Conservation (phyloP, 768 basidiomycete genomes). For the Strobilomyces echinocephalus region DNA sequence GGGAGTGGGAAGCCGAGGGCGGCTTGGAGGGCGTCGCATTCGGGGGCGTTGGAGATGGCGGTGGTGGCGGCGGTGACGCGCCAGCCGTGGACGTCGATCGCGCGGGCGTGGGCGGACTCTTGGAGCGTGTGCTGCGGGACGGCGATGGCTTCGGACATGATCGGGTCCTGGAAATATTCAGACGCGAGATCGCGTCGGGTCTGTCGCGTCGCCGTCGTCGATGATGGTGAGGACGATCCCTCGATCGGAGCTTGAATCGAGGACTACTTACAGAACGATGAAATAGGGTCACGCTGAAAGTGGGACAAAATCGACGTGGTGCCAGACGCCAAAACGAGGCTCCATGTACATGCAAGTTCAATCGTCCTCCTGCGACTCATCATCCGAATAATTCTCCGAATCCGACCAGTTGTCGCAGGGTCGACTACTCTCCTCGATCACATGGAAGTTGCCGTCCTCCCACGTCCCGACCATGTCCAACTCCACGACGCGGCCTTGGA, state of each 20-base stretch:
- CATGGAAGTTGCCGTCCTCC: neutral
- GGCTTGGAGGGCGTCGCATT: slow-evolving; percentile 66
- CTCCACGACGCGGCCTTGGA: neutral
- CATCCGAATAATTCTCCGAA: no score
- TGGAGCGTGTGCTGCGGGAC: slow-evolving; percentile 60
- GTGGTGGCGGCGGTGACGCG: slow-evolving; percentile 63
- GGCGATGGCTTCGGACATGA: slow-evolving; percentile 40
- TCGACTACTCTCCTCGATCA: no score
- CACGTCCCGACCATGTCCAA: neutral
- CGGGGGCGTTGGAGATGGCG: slow-evolving; percentile 73
- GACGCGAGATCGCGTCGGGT: neutral
- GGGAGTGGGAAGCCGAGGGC: slow-evolving; percentile 75
- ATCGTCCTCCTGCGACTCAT: no score
- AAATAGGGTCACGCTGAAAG: no score
- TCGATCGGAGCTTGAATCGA: slow-evolving; percentile 1
- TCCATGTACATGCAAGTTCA: no score
- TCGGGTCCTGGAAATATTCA: slow-evolving; percentile 12
- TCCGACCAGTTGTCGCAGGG: no score
- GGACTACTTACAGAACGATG: no score
- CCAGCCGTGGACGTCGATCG: slow-evolving; percentile 69
- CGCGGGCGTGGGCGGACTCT: slow-evolving; percentile 66
- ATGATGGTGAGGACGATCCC: neutral
- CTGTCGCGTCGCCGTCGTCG: slow-evolving; percentile 3
- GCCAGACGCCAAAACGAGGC: no score
- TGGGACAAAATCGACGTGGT: no score